Percentiles rank a stretch among this genome's conserved stretches.
Evolutionary conservation across 768 basidiomycete genomes (phyloP).

Genomic region (Mycena vitilis): DNA sequence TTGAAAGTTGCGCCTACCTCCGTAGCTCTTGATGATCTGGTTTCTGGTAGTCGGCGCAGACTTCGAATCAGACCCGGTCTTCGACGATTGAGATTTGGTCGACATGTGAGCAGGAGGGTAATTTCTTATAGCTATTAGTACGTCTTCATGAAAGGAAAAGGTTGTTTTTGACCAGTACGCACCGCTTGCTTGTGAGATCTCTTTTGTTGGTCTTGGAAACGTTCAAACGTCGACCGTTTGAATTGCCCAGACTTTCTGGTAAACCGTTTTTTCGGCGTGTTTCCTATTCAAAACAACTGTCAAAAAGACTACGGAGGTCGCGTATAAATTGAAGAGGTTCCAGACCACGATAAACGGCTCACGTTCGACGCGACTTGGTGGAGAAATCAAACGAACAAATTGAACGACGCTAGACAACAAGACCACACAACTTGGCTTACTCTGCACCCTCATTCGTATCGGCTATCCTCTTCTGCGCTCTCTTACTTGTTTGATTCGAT

Average conservation of each 20-base stretch:
- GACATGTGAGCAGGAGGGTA: neutral
- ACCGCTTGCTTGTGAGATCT: no score
- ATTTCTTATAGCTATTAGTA: no score
- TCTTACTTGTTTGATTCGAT: slow-evolving; percentile 12
- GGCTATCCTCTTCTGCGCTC: slow-evolving; percentile 13
- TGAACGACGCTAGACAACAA: neutral
- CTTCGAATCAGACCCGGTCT: neutral
- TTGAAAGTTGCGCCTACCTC: slow-evolving; percentile 17
- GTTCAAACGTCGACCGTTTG: no score
- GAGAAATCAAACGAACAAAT: neutral
- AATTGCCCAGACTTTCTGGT: no score
- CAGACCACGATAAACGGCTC: neutral
- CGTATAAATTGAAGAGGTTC: no score
- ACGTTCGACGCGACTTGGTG: neutral
- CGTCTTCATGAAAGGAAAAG: no score
- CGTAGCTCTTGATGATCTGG: slow-evolving; percentile 12
- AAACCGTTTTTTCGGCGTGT: no score
- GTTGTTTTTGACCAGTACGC: no score
- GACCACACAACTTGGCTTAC: neutral
- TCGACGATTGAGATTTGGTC: slow-evolving; percentile 1
- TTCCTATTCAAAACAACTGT: no score
- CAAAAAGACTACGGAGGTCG: no score
- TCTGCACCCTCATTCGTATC: slow-evolving; percentile 16
- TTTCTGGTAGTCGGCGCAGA: neutral
- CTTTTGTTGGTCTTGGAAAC: no score